Evolutionary conservation across 306 rosid species (phyloP).

Genomic region (Carpinus fangiana): DNA sequence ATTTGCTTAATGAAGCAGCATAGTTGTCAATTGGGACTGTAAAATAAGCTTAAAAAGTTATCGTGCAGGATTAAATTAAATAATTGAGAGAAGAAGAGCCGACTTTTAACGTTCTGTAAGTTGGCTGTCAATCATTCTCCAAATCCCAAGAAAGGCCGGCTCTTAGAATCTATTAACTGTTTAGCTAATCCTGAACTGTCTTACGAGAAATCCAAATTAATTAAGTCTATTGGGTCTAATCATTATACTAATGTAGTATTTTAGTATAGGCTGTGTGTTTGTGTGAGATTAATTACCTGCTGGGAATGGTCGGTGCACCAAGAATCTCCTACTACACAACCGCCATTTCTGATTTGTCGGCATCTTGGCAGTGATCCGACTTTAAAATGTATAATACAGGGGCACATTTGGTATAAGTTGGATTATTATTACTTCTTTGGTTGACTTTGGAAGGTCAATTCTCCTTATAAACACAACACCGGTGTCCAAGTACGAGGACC

Average conservation of each 20-base stretch:
- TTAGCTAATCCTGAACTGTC: conserved; percentile 49
- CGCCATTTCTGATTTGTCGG: conserved; percentile 65
- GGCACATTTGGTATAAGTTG: too few species aligned
- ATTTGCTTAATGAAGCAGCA: not conserved
- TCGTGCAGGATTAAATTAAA: conserved; percentile 18
- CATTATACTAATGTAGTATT: conserved; percentile 5
- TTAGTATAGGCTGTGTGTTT: too few species aligned
- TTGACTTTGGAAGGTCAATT: conserved; percentile 42
- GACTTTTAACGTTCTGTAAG: conserved; percentile 58
- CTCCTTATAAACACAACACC: not conserved
- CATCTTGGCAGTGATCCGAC: conserved; percentile 10
- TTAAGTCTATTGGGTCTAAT: conserved; percentile 16
- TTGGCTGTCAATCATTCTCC: conserved; percentile 58
- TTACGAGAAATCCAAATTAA: conserved; percentile 15
- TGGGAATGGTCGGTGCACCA: conserved; percentile 45
- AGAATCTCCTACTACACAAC: conserved; percentile 46
- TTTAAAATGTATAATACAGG: too few species aligned
- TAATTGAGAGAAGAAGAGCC: conserved; percentile 40
- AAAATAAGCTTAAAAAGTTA: not conserved
- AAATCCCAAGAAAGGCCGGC: conserved; percentile 60
- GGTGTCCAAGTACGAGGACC: conserved; percentile 42
- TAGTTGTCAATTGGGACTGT: conserved; percentile 11
- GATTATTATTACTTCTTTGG: not conserved
- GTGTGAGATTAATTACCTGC: conserved; percentile 41
- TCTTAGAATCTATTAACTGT: conserved; percentile 59